phyloP scores from a whole-genome alignment of 2,329 filamentous ascomycete genomes.

The Aspergillus floridensis region DNA sequence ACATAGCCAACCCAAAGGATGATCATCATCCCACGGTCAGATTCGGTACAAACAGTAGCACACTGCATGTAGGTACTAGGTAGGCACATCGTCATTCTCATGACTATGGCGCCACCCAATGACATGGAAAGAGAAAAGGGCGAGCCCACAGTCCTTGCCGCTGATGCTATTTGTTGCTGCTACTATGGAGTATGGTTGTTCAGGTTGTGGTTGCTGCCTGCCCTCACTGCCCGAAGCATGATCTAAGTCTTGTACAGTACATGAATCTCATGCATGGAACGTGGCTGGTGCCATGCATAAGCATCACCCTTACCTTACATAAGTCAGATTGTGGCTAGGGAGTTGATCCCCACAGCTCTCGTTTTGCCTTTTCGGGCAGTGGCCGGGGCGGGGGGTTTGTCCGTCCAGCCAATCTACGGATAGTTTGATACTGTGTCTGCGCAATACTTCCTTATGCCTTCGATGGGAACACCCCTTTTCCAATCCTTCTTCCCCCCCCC shows the following conservation, averaged over 20 bases:
- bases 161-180: background rate
- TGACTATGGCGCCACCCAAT: background rate
- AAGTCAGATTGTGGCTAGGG: background rate
- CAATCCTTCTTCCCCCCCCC: constrained; percentile 1
- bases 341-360: background rate
- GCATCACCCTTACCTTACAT: background rate
- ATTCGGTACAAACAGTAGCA: background rate
- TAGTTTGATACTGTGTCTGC: constrained; percentile 10
- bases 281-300: background rate
- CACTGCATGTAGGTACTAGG: no score
- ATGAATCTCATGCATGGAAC: background rate
- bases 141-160: background rate
- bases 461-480: constrained; percentile 9
- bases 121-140: background rate
- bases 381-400: background rate
- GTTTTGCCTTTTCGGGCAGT: background rate
- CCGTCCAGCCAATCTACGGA: constrained; percentile 4
- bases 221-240: background rate
- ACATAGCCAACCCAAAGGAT: background rate
- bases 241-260: background rate
- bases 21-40: background rate
- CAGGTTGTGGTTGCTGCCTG: background rate
- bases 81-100: background rate
- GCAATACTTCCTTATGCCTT: constrained; percentile 16
- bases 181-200: no score